Conservation (phyloP, 306 rosid genomes). For the Gynostemma pentaphyllum region DNA sequence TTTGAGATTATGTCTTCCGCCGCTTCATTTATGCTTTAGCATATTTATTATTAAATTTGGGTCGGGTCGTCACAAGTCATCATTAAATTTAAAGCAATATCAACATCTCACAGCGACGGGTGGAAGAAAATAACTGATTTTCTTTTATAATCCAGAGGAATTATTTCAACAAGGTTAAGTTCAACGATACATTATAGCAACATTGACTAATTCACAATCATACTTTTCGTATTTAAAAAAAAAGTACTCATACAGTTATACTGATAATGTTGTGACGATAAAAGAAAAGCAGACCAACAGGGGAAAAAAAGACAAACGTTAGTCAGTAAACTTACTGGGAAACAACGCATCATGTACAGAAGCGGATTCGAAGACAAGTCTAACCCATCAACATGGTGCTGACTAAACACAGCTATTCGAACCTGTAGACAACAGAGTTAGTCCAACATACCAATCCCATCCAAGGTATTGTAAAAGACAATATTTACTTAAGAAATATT, state of each 20-base stretch:
- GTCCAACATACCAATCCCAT: slow-evolving; percentile 3
- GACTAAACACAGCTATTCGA: slow-evolving; percentile 97
- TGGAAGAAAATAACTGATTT: not conserved
- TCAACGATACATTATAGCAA: not conserved
- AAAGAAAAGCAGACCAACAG: not conserved
- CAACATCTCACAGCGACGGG: not conserved
- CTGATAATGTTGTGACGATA: not conserved
- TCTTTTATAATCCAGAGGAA: not conserved
- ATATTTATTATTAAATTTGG: no score
- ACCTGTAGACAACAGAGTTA: slow-evolving; percentile 39
- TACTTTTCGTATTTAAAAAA: not conserved
- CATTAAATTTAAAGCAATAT: not conserved
- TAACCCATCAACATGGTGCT: slow-evolving; percentile 97
- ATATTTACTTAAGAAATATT: not conserved
- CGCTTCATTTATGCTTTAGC: no score
- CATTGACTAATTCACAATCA: not conserved
- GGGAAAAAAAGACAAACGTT: not conserved
- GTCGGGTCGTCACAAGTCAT: no score
- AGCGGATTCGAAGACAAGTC: slow-evolving; percentile 95
- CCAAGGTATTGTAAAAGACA: not conserved
- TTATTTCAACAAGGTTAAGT: not conserved
- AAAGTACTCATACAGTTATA: no score
- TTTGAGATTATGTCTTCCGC: no score
- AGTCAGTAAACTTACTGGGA: slow-evolving; percentile 62
- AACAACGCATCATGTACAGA: slow-evolving; percentile 96